These are phyloP conservation scores for Litsea cubeba DNA, from an alignment of 164 flowering plant species.

Conservation along the genomic window DNA sequence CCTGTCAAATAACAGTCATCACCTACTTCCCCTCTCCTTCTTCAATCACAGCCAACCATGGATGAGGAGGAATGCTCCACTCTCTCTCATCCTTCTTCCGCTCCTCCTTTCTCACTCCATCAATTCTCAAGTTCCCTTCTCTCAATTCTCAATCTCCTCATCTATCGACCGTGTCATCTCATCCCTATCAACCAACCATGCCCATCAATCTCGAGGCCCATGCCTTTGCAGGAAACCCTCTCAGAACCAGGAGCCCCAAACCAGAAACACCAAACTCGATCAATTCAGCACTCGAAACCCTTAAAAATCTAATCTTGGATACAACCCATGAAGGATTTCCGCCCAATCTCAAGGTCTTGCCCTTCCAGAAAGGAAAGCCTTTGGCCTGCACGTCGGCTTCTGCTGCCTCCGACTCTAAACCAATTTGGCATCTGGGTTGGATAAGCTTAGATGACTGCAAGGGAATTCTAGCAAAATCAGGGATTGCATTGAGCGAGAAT, in stretches of 20 bases:
- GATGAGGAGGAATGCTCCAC: slow-evolving; percentile 18
- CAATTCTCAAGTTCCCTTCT: background rate
- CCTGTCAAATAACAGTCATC: background rate
- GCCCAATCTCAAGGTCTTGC: slow-evolving; percentile 40
- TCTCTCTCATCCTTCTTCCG: slow-evolving; percentile 5
- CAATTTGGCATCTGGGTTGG: slow-evolving; percentile 84
- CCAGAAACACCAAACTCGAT: slow-evolving; percentile 40
- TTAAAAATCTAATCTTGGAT: slow-evolving; percentile 38
- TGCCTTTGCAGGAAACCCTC: slow-evolving; percentile 79
- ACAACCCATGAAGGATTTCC: slow-evolving; percentile 14
- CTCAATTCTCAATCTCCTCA: slow-evolving; percentile 5
- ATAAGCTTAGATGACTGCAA: slow-evolving; percentile 49
- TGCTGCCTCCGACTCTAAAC: slow-evolving; percentile 12
- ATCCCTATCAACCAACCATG: slow-evolving; percentile 28
- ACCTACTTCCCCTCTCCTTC: background rate
- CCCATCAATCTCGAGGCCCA: slow-evolving; percentile 44
- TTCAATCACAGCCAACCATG: slow-evolving; percentile 4
- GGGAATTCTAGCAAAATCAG: slow-evolving; percentile 36
- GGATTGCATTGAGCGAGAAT: slow-evolving; percentile 41
- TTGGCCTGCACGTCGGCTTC: slow-evolving; percentile 36
- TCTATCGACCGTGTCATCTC: background rate
- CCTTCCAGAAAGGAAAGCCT: slow-evolving; percentile 66
- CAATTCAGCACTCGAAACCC: slow-evolving; percentile 48
- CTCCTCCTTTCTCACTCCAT: slow-evolving; percentile 9
- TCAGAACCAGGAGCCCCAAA: slow-evolving; percentile 48